These are phyloP conservation scores for Macrocybe gigantea DNA, from an alignment of 768 basidiomycete species.

Conservation along the genomic window DNA sequence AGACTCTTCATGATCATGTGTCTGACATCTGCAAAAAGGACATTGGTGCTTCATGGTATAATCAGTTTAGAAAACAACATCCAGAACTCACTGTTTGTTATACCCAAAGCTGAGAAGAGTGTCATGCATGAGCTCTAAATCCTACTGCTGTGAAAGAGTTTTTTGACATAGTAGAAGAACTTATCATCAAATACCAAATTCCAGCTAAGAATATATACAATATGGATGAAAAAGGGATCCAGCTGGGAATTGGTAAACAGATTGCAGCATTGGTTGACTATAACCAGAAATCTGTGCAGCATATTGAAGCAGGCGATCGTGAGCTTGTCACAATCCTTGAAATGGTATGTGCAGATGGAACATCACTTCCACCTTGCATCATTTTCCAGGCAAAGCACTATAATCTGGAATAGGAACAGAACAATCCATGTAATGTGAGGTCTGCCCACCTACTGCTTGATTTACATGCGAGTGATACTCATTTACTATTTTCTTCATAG, in stretches of 20 bases:
- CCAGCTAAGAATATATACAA: too few relatives aligned
- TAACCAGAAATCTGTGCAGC: slow-evolving; percentile 10
- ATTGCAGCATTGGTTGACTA: slow-evolving; percentile 11
- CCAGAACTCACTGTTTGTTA: slow-evolving; percentile 15
- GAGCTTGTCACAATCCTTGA: slow-evolving; percentile 45
- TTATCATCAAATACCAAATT: too few relatives aligned
- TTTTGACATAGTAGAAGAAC: slow-evolving; percentile 5
- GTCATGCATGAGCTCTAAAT: slow-evolving; percentile 18
- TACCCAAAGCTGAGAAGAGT: slow-evolving; percentile 16
- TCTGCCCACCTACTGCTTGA: slow-evolving; percentile 8
- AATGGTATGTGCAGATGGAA: slow-evolving; percentile 36
- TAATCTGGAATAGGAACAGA: slow-evolving; percentile 15
- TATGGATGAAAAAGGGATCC: too few relatives aligned
- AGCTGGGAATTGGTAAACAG: too few relatives aligned
- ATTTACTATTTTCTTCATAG: slow-evolving; percentile 14
- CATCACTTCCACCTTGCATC: slow-evolving; percentile 25
- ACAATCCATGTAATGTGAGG: slow-evolving; percentile 24
- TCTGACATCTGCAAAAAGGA: slow-evolving; percentile 5
- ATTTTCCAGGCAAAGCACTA: slow-evolving; percentile 28
- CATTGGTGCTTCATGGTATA: slow-evolving; percentile 12
- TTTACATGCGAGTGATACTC: neutral
- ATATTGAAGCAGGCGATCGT: too few relatives aligned
- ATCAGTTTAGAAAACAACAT: slow-evolving; percentile 11
- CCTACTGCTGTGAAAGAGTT: slow-evolving; percentile 10
- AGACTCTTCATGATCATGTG: slow-evolving; percentile 10